These are phyloP conservation scores for Xylariaceae sp. DNA, from an alignment of 2,329 filamentous ascomycete species.

Conservation along the genomic window DNA sequence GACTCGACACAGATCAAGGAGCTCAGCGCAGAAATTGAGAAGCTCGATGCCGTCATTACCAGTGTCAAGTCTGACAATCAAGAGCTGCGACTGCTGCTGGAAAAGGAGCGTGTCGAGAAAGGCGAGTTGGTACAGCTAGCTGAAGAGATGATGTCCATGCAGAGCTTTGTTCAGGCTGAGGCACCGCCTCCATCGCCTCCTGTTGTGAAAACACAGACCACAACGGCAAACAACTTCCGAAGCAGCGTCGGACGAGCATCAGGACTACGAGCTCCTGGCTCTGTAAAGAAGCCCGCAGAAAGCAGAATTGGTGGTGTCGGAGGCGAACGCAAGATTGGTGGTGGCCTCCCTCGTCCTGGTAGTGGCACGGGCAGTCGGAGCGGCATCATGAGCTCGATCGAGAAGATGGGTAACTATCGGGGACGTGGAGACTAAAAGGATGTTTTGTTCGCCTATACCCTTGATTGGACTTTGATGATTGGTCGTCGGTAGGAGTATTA, in stretches of 20 bases:
- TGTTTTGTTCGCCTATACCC: constrained; percentile 1
- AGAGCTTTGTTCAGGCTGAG: constrained; percentile 51
- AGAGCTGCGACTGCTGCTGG: constrained; percentile 67
- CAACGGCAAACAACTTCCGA: constrained; percentile 50
- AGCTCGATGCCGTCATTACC: constrained; percentile 73
- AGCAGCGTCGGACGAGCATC: constrained; percentile 62
- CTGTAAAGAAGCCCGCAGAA: constrained; percentile 49
- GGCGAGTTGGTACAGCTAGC: constrained; percentile 81
- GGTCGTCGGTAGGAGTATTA: neutral
- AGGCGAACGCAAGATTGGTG: constrained; percentile 53
- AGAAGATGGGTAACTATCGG: constrained; percentile 78
- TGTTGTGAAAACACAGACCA: constrained; percentile 10
- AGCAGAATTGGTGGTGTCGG: constrained; percentile 54
- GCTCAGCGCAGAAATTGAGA: constrained; percentile 75
- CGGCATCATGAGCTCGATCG: constrained; percentile 83
- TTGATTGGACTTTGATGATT: neutral
- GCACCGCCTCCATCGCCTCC: constrained; percentile 25
- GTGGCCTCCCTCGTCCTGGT: constrained; percentile 56
- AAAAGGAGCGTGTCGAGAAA: constrained; percentile 81
- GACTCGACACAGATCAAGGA: constrained; percentile 71
- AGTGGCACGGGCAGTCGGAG: constrained; percentile 60
- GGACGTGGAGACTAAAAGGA: constrained; percentile 43
- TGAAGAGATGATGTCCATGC: constrained; percentile 81
- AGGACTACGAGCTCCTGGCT: constrained; percentile 66
- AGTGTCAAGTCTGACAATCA: constrained; percentile 74